phyloP scores from a whole-genome alignment of 495 filamentous ascomycete species.

The Parathielavia hyrcaniae region DNA sequence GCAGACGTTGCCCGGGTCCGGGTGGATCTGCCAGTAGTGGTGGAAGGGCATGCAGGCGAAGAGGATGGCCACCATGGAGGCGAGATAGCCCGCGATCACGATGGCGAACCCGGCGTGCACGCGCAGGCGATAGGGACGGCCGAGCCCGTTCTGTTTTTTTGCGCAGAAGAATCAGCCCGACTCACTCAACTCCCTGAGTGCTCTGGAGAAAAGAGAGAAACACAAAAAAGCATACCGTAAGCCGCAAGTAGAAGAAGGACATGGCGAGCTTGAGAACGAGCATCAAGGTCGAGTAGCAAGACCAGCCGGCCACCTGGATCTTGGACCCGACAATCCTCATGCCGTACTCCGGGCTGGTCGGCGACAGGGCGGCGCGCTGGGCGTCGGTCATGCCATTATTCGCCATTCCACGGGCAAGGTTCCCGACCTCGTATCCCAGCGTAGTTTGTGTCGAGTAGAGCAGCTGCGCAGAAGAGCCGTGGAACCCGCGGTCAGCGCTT shows the following conservation, averaged over 20 bases:
- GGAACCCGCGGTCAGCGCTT: not conserved
- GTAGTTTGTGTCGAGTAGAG: slow-evolving; percentile 36
- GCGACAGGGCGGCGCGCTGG: slow-evolving; percentile 40
- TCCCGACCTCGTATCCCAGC: slow-evolving; percentile 36
- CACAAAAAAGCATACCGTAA: slow-evolving; percentile 35
- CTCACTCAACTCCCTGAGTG: no score
- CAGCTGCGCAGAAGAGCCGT: slow-evolving; percentile 18
- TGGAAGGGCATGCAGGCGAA: slow-evolving; percentile 47
- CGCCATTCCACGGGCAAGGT: slow-evolving; percentile 49
- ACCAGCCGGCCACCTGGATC: slow-evolving; percentile 54
- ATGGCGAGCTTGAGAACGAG: slow-evolving; percentile 52
- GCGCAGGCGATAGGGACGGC: slow-evolving; percentile 43
- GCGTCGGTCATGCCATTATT: slow-evolving; percentile 57
- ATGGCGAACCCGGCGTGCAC: slow-evolving; percentile 49
- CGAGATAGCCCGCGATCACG: slow-evolving; percentile 45
- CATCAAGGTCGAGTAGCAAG: slow-evolving; percentile 48
- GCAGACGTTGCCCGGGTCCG: slow-evolving; percentile 47
- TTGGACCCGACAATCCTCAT: slow-evolving; percentile 50
- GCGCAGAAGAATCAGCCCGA: not conserved
- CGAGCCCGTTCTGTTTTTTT: slow-evolving; percentile 30
- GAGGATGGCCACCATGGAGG: slow-evolving; percentile 47
- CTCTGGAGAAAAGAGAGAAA: no score
- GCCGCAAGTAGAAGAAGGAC: slow-evolving; percentile 51
- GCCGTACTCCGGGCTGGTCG: slow-evolving; percentile 44
- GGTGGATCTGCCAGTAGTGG: slow-evolving; percentile 49